These are phyloP conservation scores for Saccharomycopsis phalli DNA, from an alignment of 1,139 yeast species.

Conservation along the genomic window DNA sequence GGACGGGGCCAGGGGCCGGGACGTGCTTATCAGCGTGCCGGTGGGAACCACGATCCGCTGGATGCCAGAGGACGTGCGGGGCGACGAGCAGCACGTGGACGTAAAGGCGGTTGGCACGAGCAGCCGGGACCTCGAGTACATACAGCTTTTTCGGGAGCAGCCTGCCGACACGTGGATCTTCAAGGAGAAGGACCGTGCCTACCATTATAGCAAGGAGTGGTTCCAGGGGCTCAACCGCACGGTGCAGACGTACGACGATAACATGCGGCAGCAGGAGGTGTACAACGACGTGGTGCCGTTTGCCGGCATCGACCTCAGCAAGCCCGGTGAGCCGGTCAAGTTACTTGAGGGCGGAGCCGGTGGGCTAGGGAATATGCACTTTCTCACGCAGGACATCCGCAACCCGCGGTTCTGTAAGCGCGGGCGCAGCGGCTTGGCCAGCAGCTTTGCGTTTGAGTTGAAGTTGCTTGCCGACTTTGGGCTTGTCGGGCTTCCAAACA, in stretches of 20 bases:
- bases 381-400: constrained; percentile 70
- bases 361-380: constrained; percentile 95
- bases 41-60: constrained; percentile 82
- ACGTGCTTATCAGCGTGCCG: constrained; percentile 75
- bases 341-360: constrained; percentile 81
- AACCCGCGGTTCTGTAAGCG: constrained; percentile 81
- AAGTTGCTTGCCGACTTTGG: constrained; percentile 89
- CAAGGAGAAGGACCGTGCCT: constrained; percentile 60
- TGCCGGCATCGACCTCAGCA: constrained; percentile 64
- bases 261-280: constrained; percentile 51
- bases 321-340: constrained; percentile 56
- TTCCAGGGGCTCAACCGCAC: constrained; percentile 54
- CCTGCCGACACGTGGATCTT: constrained; percentile 49
- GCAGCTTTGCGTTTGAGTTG: constrained; percentile 68
- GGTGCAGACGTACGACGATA: constrained; percentile 57
- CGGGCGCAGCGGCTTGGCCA: constrained; percentile 66
- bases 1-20: constrained; percentile 78
- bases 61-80: constrained; percentile 51
- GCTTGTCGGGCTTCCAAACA: constrained; percentile 89
- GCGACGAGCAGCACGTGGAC: constrained; percentile 23
- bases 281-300: constrained; percentile 64
- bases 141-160: background rate
- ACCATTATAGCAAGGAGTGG: constrained; percentile 54
- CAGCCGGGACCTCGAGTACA: background rate
- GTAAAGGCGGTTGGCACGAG: constrained; percentile 23